These are phyloP conservation scores for Coniella vitis DNA, from an alignment of 2,329 filamentous ascomycete species.

Conservation along the genomic window DNA sequence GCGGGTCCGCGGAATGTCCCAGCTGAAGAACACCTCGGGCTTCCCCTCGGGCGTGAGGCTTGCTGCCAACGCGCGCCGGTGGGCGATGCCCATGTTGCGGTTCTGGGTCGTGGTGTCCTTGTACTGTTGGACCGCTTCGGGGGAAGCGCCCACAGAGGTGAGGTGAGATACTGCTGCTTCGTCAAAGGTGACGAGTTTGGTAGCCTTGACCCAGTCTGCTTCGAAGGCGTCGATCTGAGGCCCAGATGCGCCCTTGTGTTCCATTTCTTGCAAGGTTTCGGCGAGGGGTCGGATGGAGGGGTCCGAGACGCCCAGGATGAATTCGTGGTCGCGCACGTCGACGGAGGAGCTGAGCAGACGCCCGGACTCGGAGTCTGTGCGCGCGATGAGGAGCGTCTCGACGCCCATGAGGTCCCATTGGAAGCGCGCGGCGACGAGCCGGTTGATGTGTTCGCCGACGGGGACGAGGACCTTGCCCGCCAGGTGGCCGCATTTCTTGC, in stretches of 20 bases:
- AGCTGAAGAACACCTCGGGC: constrained; percentile 64
- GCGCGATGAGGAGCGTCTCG: constrained; percentile 90
- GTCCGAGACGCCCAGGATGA: constrained; percentile 82
- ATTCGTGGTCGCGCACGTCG: constrained; percentile 93
- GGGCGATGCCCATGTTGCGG: constrained; percentile 69
- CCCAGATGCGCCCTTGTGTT: constrained; percentile 67
- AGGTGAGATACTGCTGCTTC: constrained; percentile 79
- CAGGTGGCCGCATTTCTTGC: constrained; percentile 96
- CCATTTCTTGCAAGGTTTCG: constrained; percentile 86
- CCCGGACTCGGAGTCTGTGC: constrained; percentile 92
- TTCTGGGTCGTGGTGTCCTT: constrained; percentile 53
- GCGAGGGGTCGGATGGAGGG: constrained; percentile 69
- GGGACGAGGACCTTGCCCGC: constrained; percentile 95
- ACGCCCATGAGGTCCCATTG: constrained; percentile 98
- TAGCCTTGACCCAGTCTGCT: constrained; percentile 78
- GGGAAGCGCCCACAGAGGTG: constrained; percentile 54
- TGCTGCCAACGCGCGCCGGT: constrained; percentile 66
- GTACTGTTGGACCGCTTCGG: constrained; percentile 62
- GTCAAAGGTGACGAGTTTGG: constrained; percentile 83
- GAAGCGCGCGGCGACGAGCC: constrained; percentile 83
- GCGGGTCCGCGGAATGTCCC: constrained; percentile 85
- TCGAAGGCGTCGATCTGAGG: constrained; percentile 82
- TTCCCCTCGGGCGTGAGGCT: constrained; percentile 52
- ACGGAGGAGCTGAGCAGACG: constrained; percentile 85
- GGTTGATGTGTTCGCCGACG: constrained; percentile 91